phyloP scores from a whole-genome alignment of 2,329 filamentous ascomycete species.

The Trichoderma sp. region DNA sequence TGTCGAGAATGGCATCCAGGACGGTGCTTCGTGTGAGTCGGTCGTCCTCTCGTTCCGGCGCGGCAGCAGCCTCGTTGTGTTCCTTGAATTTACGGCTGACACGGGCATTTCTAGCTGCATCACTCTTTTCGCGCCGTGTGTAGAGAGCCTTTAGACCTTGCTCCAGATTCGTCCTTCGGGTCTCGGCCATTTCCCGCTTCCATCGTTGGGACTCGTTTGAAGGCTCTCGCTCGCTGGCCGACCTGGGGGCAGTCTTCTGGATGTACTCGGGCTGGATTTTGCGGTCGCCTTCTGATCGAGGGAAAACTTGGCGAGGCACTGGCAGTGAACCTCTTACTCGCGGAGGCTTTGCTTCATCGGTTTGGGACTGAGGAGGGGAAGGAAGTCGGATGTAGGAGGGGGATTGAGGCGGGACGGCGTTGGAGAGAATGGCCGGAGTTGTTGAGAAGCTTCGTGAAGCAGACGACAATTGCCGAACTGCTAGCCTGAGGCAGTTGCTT shows the following conservation, averaged over 20 bases:
- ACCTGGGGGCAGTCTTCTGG: slow-evolving; percentile 56
- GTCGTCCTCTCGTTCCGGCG: slow-evolving; percentile 74
- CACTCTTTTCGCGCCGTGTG: slow-evolving; percentile 57
- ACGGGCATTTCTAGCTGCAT: slow-evolving; percentile 37
- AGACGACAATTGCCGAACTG: slow-evolving; percentile 31
- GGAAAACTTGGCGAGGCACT: slow-evolving; percentile 79
- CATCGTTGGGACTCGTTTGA: slow-evolving; percentile 52
- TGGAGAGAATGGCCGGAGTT: slow-evolving; percentile 42
- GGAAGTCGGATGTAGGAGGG: slow-evolving; percentile 86
- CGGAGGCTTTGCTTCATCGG: slow-evolving; percentile 50
- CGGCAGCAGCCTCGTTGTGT: slow-evolving; percentile 53
- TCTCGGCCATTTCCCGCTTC: slow-evolving; percentile 72
- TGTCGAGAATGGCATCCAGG: slow-evolving; percentile 50
- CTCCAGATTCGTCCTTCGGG: slow-evolving; percentile 70
- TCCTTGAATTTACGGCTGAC: slow-evolving; percentile 50
- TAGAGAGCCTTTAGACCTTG: slow-evolving; percentile 71
- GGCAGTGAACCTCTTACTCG: slow-evolving; percentile 77
- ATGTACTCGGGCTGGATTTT: slow-evolving; percentile 67
- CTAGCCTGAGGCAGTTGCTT: slow-evolving; percentile 30
- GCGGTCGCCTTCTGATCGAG: slow-evolving; percentile 52
- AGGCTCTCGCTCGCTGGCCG: slow-evolving; percentile 44
- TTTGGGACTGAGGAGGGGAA: slow-evolving; percentile 74
- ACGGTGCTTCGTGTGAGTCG: slow-evolving; percentile 71
- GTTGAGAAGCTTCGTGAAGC: slow-evolving; percentile 38
- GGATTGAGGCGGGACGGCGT: slow-evolving; percentile 78